Evolutionary conservation across 169 alveolate genomes (phyloP).

Genomic region (Plasmodium chabaudi): DNA sequence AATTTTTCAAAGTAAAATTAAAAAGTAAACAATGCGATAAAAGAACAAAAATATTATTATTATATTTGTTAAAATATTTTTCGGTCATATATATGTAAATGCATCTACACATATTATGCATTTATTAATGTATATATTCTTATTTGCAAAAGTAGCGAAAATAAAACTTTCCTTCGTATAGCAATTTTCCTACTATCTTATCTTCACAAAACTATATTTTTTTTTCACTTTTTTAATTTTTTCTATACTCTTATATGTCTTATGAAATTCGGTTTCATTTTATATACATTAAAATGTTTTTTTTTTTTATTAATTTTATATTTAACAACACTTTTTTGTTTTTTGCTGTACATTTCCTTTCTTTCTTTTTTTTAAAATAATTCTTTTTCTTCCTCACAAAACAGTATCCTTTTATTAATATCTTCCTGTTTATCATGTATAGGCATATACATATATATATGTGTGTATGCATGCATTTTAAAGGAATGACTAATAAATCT

Average conservation of each 20-base stretch:
- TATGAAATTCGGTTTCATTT: background rate
- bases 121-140: background rate
- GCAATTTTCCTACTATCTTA: no score
- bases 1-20: constrained; percentile 69
- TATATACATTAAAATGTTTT: background rate
- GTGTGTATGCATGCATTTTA: background rate
- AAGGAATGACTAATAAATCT: background rate
- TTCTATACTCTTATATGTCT: background rate
- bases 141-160: background rate
- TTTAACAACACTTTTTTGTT: background rate
- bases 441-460: background rate
- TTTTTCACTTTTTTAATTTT: no score
- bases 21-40: background rate
- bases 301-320: background rate
- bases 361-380: background rate
- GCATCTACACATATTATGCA: background rate
- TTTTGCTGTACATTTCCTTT: background rate
- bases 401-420: constrained; percentile 18
- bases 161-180: no score
- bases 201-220: no score
- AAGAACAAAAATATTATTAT: no score
- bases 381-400: constrained; percentile 61
- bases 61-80: background rate
- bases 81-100: background rate
- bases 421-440: constrained; percentile 39